These are phyloP conservation scores for Neocallimastix lanati DNA, from an alignment of 192 early-diverging fungal genomes.

Conservation along the genomic window DNA sequence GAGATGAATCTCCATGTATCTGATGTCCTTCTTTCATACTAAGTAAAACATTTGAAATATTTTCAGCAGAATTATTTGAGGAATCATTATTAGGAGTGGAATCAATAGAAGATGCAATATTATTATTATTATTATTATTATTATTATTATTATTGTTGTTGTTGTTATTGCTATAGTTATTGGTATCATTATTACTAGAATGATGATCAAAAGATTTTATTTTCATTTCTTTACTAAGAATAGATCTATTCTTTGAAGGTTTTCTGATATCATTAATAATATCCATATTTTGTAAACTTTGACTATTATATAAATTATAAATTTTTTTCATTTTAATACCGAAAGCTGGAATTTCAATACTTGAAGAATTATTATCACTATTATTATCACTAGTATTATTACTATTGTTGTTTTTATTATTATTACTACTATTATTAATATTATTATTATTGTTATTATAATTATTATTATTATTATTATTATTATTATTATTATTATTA, in stretches of 20 bases:
- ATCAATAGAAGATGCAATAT: too few species aligned
- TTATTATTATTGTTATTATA: too few species aligned
- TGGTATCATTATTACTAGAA: too few species aligned
- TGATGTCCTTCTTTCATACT: neutral
- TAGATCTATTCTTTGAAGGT: neutral
- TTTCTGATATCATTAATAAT: neutral
- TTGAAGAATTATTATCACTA: neutral
- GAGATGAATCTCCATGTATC: neutral
- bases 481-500: too few species aligned
- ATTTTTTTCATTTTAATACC: neutral
- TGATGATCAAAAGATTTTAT: too few species aligned
- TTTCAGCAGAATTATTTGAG: neutral
- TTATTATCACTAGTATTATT: too few species aligned
- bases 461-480: too few species aligned
- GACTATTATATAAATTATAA: neutral
- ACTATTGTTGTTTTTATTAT: too few species aligned
- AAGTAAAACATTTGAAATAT: neutral
- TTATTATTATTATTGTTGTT: too few species aligned
- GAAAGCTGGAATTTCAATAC: neutral
- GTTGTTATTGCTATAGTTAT: too few species aligned
- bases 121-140: too few species aligned
- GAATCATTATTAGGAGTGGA: neutral
- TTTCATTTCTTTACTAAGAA: neutral
- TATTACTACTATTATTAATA: too few species aligned
- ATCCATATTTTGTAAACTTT: neutral